Conservation (phyloP, 768 basidiomycete species). For the Saitozyma sp. region DNA sequence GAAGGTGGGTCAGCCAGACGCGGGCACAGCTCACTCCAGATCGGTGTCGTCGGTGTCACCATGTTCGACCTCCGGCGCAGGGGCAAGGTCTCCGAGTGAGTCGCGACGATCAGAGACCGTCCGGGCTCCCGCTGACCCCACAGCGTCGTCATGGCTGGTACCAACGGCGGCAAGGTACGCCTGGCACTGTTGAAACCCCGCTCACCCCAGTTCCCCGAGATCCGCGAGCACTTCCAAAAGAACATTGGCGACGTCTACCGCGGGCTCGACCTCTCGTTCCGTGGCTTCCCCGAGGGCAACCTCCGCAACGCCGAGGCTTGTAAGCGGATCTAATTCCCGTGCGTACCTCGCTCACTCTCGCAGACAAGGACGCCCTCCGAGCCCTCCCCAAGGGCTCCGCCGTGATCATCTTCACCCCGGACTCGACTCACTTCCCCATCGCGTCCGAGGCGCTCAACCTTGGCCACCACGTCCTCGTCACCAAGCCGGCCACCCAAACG, state of each 20-base stretch:
- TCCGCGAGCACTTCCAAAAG: slow-evolving; percentile 72
- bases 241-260: slow-evolving; percentile 83
- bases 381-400: slow-evolving; percentile 76
- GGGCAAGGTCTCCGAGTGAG: slow-evolving; percentile 63
- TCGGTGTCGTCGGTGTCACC: slow-evolving; percentile 81
- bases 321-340: slow-evolving; percentile 53
- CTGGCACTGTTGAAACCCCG: not conserved
- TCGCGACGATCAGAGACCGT: not conserved
- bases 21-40: slow-evolving; percentile 17
- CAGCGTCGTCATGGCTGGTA: slow-evolving; percentile 74
- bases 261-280: slow-evolving; percentile 83
- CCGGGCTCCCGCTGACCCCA: not conserved
- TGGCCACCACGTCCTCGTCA: slow-evolving; percentile 83
- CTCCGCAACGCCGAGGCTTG: slow-evolving; percentile 76
- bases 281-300: slow-evolving; percentile 72
- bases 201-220: slow-evolving; percentile 68
- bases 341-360: slow-evolving; percentile 2
- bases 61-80: slow-evolving; percentile 83
- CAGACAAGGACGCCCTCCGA: slow-evolving; percentile 59
- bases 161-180: slow-evolving; percentile 65
- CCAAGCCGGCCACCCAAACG: slow-evolving; percentile 87
- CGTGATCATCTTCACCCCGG: slow-evolving; percentile 91
- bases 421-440: slow-evolving; percentile 85
- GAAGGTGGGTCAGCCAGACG: slow-evolving; percentile 62
- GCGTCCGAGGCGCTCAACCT: slow-evolving; percentile 81